Percentiles rank a stretch among this genome's conserved stretches.
phyloP scores from a whole-genome alignment of 768 basidiomycete genomes.

The Russula griseocarnosa region DNA sequence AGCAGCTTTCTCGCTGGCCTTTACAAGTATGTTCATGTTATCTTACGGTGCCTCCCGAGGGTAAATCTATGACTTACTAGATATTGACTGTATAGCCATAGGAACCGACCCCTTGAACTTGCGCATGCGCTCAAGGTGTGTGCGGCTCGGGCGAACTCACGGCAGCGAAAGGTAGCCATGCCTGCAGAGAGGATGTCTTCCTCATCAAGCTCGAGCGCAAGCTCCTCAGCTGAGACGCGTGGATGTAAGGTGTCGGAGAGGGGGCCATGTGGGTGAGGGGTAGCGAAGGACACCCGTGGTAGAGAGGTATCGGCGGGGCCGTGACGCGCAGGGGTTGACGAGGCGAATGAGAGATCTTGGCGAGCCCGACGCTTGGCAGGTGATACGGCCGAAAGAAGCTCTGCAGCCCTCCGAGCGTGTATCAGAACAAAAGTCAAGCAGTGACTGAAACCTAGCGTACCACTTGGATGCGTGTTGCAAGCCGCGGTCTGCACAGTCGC shows the following conservation, averaged over 20 bases:
- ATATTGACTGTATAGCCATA: slow-evolving; percentile 76
- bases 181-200: slow-evolving; percentile 72
- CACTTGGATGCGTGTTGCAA: slow-evolving; percentile 72
- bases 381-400: slow-evolving; percentile 62
- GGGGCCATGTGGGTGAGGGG: slow-evolving; percentile 19
- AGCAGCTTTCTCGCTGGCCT: slow-evolving; percentile 83
- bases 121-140: slow-evolving; percentile 60
- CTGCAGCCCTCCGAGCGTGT: slow-evolving; percentile 58
- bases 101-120: slow-evolving; percentile 70
- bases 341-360: slow-evolving; percentile 43
- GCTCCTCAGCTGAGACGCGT: slow-evolving; percentile 10
- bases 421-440: slow-evolving; percentile 1
- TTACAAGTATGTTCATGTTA: slow-evolving; percentile 35
- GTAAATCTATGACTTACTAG: slow-evolving; percentile 56
- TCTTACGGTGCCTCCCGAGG: slow-evolving; percentile 12
- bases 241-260: slow-evolving; percentile 21
- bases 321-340: slow-evolving; percentile 54
- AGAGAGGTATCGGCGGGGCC: slow-evolving; percentile 29
- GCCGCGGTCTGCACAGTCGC: slow-evolving; percentile 72
- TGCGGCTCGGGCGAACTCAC: slow-evolving; percentile 73
- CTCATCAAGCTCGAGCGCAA: slow-evolving; percentile 52
- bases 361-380: slow-evolving; percentile 42
- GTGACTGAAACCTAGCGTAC: slow-evolving; percentile 38
- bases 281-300: slow-evolving; percentile 21
- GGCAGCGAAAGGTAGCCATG: slow-evolving; percentile 65